phyloP scores from a whole-genome alignment of 2,329 filamentous ascomycete genomes.

The Teratosphaeria destructans region DNA sequence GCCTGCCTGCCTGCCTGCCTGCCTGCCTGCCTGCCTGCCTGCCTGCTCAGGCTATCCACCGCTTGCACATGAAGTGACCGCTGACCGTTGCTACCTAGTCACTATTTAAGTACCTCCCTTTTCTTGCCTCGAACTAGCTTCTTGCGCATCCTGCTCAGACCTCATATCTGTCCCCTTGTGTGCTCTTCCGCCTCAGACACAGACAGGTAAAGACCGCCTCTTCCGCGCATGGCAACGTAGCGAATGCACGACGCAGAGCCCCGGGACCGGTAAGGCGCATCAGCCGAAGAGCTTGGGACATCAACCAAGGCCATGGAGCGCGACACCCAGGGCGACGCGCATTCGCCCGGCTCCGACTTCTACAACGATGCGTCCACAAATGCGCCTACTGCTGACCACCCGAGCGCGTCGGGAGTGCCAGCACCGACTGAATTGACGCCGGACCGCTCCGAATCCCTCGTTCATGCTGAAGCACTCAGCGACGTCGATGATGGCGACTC shows the following conservation, averaged over 20 bases:
- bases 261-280: neutral
- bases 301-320: neutral
- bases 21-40: neutral
- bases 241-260: neutral
- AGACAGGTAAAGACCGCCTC: neutral
- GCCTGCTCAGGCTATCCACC: neutral
- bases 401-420: neutral
- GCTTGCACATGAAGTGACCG: neutral
- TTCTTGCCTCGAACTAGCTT: neutral
- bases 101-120: neutral
- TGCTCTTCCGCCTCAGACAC: neutral
- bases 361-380: neutral
- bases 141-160: neutral
- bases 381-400: neutral
- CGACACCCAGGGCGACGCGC: neutral
- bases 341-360: neutral
- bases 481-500: conserved; percentile 10
- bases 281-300: neutral
- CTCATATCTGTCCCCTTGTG: neutral
- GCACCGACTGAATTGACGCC: neutral
- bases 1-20: neutral
- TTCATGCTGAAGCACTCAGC: neutral
- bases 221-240: neutral
- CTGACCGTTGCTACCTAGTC: neutral
- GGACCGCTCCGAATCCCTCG: neutral